Base-by-base conservation (phyloP, 352 stramenopile genomes). In the Albugo candida region DNA sequence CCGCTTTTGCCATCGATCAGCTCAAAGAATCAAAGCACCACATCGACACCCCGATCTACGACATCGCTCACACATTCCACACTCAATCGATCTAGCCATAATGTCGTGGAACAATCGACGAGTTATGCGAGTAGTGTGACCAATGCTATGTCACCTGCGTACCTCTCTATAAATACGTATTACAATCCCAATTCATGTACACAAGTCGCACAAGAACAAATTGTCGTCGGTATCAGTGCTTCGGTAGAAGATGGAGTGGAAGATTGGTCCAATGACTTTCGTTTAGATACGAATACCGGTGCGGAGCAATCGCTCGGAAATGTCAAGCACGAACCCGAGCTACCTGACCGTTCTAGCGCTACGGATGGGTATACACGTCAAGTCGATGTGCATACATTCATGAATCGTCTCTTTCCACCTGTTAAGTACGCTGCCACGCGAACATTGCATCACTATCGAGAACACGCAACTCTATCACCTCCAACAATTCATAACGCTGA, bases 181-280 rank as follows among this genome's bases (percentile, higher is more conserved):
- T 19, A 14, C 16, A 47, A 27, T 19, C 36, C 12, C 16, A 45
- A 21, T 45, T 41, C 14, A 41, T 14, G n/a, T 41, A 41, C 36
- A n/a, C 38, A 43, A 43, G 38, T 24, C 24, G 24, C 24, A 8
- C 24, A 31, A 27, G 69, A 81, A 45, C 71, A 83, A 36, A 72
- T 84, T 18, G 75, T 87, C 12, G 70, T 83, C 6, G 75, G 75
- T 8, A 72, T 87, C 47, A 57, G 72, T 1, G 71, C 75, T 0
- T 74, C 71, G 11, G 56, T 53, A 14, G 71, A 79, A 20, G 75
- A 83, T 47, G 75, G 70, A 24, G 56, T 87, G 1, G 75, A 87
- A 51, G 75, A 87, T 60, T 87, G 75, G 75, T 83, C 60, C 52
- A 62, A 59, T 18, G 75, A 87, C 41, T 66, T 63, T 49, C 45